phyloP scores from a whole-genome alignment of 495 filamentous ascomycete species.

The Penicillium roqueforti region DNA sequence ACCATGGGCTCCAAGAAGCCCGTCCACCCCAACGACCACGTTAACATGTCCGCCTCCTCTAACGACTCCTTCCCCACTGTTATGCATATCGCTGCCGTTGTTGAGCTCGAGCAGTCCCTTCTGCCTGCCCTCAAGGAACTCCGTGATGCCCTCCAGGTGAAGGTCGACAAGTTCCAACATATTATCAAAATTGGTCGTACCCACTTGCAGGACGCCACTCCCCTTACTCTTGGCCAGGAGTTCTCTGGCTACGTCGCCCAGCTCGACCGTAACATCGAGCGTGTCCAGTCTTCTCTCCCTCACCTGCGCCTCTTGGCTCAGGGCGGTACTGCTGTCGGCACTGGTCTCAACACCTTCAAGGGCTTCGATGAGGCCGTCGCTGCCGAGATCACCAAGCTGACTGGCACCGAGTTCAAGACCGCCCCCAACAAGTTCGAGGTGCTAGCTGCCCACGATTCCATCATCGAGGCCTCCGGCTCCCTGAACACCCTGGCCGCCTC shows the following conservation, averaged over 20 bases:
- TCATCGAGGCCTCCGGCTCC: constrained; percentile 88
- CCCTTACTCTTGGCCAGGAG: constrained; percentile 92
- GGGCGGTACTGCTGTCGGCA: constrained; percentile 95
- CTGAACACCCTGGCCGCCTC: constrained; percentile 91
- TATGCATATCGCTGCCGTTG: constrained; percentile 97
- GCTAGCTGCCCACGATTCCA: constrained; percentile 93
- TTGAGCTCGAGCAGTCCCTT: constrained; percentile 84
- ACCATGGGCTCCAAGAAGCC: constrained; percentile 94
- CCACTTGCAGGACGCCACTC: constrained; percentile 96
- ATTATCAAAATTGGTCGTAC: constrained; percentile 99
- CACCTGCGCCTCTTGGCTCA: constrained; percentile 85
- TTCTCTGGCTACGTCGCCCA: constrained; percentile 98
- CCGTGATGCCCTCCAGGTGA: constrained; percentile 75
- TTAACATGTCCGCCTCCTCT: constrained; percentile 97
- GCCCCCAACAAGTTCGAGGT: constrained; percentile 99
- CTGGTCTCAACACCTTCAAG: constrained; percentile 94
- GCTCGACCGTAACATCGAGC: constrained; percentile 83
- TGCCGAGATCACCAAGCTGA: constrained; percentile 83
- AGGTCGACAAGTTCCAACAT: constrained; percentile 81
- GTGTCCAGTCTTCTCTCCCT: constrained; percentile 76
- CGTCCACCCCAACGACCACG: constrained; percentile 98
- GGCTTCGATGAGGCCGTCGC: constrained; percentile 94
- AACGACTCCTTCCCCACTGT: constrained; percentile 99
- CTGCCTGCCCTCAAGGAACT: constrained; percentile 78
- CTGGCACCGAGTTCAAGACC: constrained; percentile 88